These are phyloP conservation scores for Hypsizygus ulmarius DNA, from an alignment of 1,284 basidiomycete genomes.

Conservation along the genomic window DNA sequence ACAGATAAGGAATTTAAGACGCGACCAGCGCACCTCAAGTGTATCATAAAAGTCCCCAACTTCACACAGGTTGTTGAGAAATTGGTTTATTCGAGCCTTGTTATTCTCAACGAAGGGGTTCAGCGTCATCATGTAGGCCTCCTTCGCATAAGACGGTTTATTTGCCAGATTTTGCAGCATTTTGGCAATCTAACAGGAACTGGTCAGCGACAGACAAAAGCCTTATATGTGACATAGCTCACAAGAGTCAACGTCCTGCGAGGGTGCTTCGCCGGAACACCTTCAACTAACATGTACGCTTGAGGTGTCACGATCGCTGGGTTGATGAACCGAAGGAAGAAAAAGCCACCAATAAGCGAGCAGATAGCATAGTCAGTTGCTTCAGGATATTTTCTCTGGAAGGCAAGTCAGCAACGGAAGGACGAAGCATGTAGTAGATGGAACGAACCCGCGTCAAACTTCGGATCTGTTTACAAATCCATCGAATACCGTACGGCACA, in stretches of 20 bases:
- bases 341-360: slow-evolving; percentile 98
- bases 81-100: slow-evolving; percentile 95
- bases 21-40: slow-evolving; percentile 70
- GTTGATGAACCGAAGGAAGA: slow-evolving; percentile 99
- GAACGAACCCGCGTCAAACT: slow-evolving; percentile 81
- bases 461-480: slow-evolving; percentile 99
- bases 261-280: slow-evolving; percentile 95
- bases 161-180: slow-evolving; percentile 99
- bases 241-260: slow-evolving; percentile 93
- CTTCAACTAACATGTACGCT: slow-evolving; percentile 99
- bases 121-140: slow-evolving; percentile 97
- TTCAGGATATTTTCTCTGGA: slow-evolving; percentile 94
- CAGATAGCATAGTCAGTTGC: slow-evolving; percentile 97
- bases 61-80: slow-evolving; percentile 95
- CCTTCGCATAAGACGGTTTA: slow-evolving; percentile 97
- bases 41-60: slow-evolving; percentile 99
- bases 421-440: slow-evolving; percentile 11
- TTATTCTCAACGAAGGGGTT: slow-evolving; percentile 99
- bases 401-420: slow-evolving; percentile 10
- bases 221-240: slow-evolving; percentile 14
- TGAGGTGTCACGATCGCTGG: slow-evolving; percentile 99
- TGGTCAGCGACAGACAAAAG: neutral
- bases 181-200: slow-evolving; percentile 81
- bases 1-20: neutral
- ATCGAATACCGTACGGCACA: slow-evolving; percentile 97